Evolutionary conservation across 148 eudicot species (phyloP).

Genomic region (Talinum fruticosum): DNA sequence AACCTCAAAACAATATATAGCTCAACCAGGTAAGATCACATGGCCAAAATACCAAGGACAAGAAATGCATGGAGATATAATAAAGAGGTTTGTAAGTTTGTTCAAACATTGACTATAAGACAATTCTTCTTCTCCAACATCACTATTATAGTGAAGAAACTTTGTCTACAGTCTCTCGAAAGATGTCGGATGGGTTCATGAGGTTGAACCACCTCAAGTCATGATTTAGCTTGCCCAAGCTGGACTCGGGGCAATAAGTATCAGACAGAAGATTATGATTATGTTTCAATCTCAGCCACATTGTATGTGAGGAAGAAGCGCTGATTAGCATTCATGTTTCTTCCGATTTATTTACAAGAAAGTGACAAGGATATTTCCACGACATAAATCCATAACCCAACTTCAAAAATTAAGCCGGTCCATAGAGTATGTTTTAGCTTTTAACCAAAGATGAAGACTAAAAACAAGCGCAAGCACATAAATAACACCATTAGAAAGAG

Average conservation of each 20-base stretch:
- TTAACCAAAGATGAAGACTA: neutral
- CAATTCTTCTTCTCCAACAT: neutral
- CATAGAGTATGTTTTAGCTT: neutral
- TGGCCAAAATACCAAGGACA: neutral
- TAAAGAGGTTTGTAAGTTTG: too few relatives aligned
- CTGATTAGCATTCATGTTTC: neutral
- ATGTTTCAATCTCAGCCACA: neutral
- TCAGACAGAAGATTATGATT: neutral
- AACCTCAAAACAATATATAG: neutral
- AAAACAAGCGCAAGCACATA: neutral
- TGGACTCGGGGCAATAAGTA: too few relatives aligned
- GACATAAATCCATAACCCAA: neutral
- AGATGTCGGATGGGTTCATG: neutral
- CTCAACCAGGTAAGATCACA: neutral
- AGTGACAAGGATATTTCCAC: neutral
- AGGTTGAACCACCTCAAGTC: neutral
- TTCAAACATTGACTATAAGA: neutral
- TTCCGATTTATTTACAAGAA: neutral
- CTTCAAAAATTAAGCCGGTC: neutral
- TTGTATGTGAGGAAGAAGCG: neutral
- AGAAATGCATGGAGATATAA: neutral
- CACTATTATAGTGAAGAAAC: neutral
- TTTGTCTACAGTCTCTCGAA: neutral
- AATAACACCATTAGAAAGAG: neutral
- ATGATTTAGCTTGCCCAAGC: too few relatives aligned